Evolutionary conservation across 805 yeast genomes (phyloP).

Genomic region (Teunomyces atbi): DNA sequence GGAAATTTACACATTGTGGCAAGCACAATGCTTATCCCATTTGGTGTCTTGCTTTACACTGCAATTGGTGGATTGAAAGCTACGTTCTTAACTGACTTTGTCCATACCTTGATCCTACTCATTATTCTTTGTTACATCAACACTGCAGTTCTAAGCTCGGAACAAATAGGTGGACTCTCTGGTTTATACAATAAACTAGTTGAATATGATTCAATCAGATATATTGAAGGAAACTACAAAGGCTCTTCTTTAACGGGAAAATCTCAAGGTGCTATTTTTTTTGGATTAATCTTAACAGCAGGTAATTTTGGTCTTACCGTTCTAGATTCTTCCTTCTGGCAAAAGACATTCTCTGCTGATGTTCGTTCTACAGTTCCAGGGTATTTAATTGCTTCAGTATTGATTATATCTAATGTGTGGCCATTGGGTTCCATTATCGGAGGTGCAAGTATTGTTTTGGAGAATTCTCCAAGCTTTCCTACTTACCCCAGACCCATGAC

Average conservation of each 20-base stretch:
- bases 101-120: constrained; percentile 25
- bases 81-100: constrained; percentile 47
- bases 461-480: constrained; percentile 24
- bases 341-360: constrained; percentile 37
- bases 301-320: constrained; percentile 40
- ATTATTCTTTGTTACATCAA: constrained; percentile 25
- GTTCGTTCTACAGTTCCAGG: constrained; percentile 37
- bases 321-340: constrained; percentile 42
- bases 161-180: constrained; percentile 27
- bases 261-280: constrained; percentile 32
- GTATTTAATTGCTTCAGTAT: constrained; percentile 31
- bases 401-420: constrained; percentile 34
- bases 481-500: constrained; percentile 33
- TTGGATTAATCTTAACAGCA: constrained; percentile 32
- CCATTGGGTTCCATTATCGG: constrained; percentile 37
- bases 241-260: constrained; percentile 38
- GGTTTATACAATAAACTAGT: constrained; percentile 23
- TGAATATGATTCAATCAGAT: constrained; percentile 16
- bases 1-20: constrained; percentile 28
- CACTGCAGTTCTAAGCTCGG: constrained; percentile 24
- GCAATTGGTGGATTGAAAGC: constrained; percentile 51
- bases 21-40: constrained; percentile 26
- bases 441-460: constrained; percentile 28
- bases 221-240: constrained; percentile 30
- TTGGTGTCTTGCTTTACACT: constrained; percentile 46